Evolutionary conservation across 2,329 filamentous ascomycete species (phyloP), one percentile per base, ranked within the genome.

Genomic region (Botryotinia convoluta): DNA sequence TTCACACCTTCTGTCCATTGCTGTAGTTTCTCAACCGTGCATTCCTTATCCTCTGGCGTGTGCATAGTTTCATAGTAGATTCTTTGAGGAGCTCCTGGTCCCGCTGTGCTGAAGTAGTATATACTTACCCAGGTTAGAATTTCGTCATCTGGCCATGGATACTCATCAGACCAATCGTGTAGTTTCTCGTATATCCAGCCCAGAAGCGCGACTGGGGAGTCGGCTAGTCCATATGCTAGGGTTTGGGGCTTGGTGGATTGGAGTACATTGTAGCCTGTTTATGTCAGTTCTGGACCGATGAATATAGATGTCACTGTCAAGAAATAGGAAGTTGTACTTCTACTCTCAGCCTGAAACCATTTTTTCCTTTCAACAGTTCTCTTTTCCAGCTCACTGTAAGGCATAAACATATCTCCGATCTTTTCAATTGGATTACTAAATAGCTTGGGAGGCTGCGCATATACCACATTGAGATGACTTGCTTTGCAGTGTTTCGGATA

Each of bases 161-260:
- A 94, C 1, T 77, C 78, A 77, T 95, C 92, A 0, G 90, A 90
- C 93, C 92, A 95, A 77, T 92, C 90, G 76, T 91, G 88, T 54
- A 95, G 83, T 80, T 95, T 95, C 82, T 95, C 93, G 76, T 92
- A 92, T 48, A 95, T 90, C 93, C 93, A 96, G 0, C 91, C 88
- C 1, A 95, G 84, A 4, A 94, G 83, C 0, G 87, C 91, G 0
- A 93, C 87, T 0, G 93, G 93, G 10, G 87, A 90, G 0, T 54
- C 92, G 0, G 88, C 85, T 4, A 95, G 84, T 0, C 85, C 89
- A 78, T 93, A 93, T 0, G 90, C 90, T 0, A 95, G 79, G 0
- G 93, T 95, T 69, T 93, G 89, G 0, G 93, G 93, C 73, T 91
- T 90, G 0, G 92, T 94, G 20, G 83, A 82, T 77, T 93, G 91